phyloP scores from a whole-genome alignment of 129 eudicot species.

The Artemisia tridentata region DNA sequence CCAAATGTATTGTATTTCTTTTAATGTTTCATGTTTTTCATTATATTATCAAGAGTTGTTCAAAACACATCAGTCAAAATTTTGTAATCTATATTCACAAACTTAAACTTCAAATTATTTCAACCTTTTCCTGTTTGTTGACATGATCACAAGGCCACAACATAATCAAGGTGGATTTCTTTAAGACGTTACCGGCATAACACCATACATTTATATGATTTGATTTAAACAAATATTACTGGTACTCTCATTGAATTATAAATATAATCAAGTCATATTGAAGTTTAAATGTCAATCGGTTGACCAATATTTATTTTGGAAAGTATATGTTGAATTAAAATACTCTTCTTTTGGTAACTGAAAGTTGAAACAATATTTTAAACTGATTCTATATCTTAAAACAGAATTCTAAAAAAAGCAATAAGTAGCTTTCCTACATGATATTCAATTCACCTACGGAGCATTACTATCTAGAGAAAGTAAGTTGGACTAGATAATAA shows the following conservation, averaged over 20 bases:
- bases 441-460: no score
- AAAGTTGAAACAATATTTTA: no score
- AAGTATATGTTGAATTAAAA: no score
- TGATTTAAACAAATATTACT: constrained; percentile 1
- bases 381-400: no score
- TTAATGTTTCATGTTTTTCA: background rate
- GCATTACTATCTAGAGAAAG: no score
- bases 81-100: background rate
- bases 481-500: background rate
- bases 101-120: background rate
- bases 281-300: background rate
- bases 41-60: background rate
- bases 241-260: background rate
- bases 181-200: background rate
- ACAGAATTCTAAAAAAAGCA: no score
- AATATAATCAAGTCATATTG: background rate
- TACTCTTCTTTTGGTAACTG: no score
- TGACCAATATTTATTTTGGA: background rate
- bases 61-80: background rate
- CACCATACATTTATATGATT: background rate
- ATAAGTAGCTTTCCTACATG: no score
- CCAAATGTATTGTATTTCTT: background rate
- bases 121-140: background rate
- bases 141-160: background rate
- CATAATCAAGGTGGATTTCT: background rate